Evolutionary conservation across 176 grass and related monocot genomes (phyloP).

Genomic region (Bonia amplexicaulis): DNA sequence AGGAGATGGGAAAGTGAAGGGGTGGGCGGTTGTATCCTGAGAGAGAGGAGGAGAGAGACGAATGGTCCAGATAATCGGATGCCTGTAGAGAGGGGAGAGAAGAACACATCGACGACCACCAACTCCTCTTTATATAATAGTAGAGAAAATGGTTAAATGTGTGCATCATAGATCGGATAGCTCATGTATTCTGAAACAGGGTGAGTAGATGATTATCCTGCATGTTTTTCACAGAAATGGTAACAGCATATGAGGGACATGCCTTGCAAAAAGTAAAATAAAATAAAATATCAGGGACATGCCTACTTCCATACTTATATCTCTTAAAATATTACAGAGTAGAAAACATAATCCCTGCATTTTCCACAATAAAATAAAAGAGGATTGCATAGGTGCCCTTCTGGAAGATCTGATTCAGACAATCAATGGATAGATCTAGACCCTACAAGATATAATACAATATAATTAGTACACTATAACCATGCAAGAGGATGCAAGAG

Average conservation of each 20-base stretch:
- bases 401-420: conserved; percentile 13
- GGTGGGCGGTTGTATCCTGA: too few species aligned
- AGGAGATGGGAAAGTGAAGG: too few species aligned
- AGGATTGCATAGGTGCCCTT: neutral
- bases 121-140: too few species aligned
- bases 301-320: neutral
- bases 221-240: neutral
- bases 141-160: neutral
- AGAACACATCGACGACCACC: too few species aligned
- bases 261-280: too few species aligned
- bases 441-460: neutral
- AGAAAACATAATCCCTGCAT: neutral
- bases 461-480: neutral
- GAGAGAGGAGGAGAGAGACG: too few species aligned
- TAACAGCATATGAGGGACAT: neutral
- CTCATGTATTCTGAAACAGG: neutral
- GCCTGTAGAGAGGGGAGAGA: too few species aligned
- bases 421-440: conserved; percentile 22
- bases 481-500: conserved; percentile 4
- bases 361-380: neutral
- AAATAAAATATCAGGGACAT: neutral
- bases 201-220: neutral
- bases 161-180: too few species aligned
- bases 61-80: too few species aligned
- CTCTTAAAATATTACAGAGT: neutral